These are phyloP conservation scores for Castanea sativa DNA, from an alignment of 306 rosid species.

Conservation along the genomic window DNA sequence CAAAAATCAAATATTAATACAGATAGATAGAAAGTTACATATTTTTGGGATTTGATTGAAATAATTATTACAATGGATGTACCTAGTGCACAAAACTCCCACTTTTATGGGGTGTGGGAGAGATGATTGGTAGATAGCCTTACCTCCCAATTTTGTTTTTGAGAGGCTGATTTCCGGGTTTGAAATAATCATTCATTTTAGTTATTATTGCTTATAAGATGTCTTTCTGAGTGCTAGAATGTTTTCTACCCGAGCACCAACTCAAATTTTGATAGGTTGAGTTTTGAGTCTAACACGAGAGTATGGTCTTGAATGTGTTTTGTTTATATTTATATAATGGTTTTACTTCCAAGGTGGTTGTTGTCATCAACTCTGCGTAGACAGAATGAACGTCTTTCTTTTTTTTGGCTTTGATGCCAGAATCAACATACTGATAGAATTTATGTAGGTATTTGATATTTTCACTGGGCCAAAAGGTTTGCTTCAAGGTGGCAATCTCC, in stretches of 20 bases:
- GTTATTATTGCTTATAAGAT: not conserved
- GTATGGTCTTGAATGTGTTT: not conserved
- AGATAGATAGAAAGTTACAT: not conserved
- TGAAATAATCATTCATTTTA: not conserved
- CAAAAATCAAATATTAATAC: not conserved
- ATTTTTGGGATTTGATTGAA: not conserved
- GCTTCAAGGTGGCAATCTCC: conserved; percentile 59
- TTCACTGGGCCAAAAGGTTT: conserved; percentile 86
- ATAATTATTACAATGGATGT: not conserved
- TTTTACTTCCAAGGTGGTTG: not conserved
- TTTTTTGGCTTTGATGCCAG: conserved; percentile 22
- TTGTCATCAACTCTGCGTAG: not conserved
- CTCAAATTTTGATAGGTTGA: not conserved
- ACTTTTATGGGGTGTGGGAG: too few species aligned
- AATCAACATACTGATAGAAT: conserved; percentile 31
- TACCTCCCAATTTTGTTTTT: too few species aligned
- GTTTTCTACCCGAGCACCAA: not conserved
- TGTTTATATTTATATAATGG: not conserved
- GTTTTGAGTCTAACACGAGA: not conserved
- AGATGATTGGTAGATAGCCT: too few species aligned
- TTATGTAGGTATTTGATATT: conserved; percentile 76
- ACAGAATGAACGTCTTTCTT: not conserved
- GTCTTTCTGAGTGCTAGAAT: not conserved
- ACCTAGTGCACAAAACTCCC: too few species aligned
- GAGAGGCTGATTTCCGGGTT: not conserved